Base-by-base conservation (phyloP, 768 basidiomycete genomes). In the Xerocomus brunneocitrinus region DNA sequence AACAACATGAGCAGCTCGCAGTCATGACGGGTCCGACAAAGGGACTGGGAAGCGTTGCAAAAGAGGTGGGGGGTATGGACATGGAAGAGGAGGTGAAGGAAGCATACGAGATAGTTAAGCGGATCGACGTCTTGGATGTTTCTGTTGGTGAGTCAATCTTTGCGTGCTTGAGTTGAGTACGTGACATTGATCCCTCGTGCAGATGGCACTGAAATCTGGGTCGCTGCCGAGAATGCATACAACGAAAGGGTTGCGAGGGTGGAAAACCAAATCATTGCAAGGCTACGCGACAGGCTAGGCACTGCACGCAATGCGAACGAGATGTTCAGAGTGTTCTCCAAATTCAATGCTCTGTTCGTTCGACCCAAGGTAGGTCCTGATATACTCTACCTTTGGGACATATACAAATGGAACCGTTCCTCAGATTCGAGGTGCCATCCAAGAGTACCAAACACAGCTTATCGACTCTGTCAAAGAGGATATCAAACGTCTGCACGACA, bases 401-500 rank as follows among this genome's bases (percentile, higher is more conserved):
- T 13, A 28, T 34, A 27, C 14, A 40, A 32, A 39, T 8, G 54
- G 22, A 42, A 32, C 27, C 3, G 35, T 38, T 55, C 42, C 1
- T 7, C 34, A 93, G 91, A 95, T 95, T 71, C 87, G 93, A 54
- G 95, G 97, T 59, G 97, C 97, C 41, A 98, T 99, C 53, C 93
- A 97, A 79, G 97, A 98, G 69, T 98, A 98, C 63, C 97, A 98
- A 70, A 98, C 94, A 0, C 94, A 97, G 58, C 85, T 99, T 14
- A 99, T 99, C 58, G 97, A 99, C 61, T 95, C 93, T 5, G 95
- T 98, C 43, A 99, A 99, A 67, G 94, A 98, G 63, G 95, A 98
- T 66, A 98, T 98, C 70, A 92, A 95, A 60, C 85, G 83, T 43
- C 74, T 98, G 24, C 95, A 98, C 58, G 91, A 93, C 69, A 98